Evolutionary conservation across 805 yeast species (phyloP).

Genomic region (Lachancea fermentati): DNA sequence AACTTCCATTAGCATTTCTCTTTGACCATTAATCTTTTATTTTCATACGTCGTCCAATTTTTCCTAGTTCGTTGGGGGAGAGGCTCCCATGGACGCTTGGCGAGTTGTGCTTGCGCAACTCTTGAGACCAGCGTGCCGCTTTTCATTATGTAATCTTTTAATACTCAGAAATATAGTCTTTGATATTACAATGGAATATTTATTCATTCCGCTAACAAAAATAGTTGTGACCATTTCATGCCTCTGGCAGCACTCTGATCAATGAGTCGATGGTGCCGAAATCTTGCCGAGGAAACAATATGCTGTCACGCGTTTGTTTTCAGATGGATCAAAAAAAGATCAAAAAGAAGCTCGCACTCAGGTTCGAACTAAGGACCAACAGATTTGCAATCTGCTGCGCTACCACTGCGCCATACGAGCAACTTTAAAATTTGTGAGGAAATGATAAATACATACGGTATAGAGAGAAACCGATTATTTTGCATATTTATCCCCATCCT

Average conservation of each 20-base stretch:
- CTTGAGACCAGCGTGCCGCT: background rate
- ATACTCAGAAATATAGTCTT: background rate
- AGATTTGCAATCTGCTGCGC: slow-evolving; percentile 99
- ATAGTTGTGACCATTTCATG: too few relatives aligned
- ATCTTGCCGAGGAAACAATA: too few relatives aligned
- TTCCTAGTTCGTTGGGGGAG: background rate
- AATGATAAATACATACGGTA: too few relatives aligned
- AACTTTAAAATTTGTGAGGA: background rate
- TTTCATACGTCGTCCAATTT: background rate
- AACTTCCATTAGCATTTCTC: slow-evolving; percentile 1
- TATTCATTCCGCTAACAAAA: too few relatives aligned
- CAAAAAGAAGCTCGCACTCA: slow-evolving; percentile 73
- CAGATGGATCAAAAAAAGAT: too few relatives aligned
- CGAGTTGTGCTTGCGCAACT: background rate
- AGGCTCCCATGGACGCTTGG: background rate
- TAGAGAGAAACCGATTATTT: too few relatives aligned
- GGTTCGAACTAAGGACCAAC: slow-evolving; percentile 97
- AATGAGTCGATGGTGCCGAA: too few relatives aligned
- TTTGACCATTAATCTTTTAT: background rate
- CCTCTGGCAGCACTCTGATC: too few relatives aligned
- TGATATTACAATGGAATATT: background rate
- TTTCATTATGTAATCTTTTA: background rate
- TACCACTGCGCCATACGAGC: slow-evolving; percentile 95
- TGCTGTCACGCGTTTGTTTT: background rate
- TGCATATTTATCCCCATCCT: too few relatives aligned